Base-by-base conservation (phyloP, 1,139 yeast species). In the Geotrichum reessii region DNA sequence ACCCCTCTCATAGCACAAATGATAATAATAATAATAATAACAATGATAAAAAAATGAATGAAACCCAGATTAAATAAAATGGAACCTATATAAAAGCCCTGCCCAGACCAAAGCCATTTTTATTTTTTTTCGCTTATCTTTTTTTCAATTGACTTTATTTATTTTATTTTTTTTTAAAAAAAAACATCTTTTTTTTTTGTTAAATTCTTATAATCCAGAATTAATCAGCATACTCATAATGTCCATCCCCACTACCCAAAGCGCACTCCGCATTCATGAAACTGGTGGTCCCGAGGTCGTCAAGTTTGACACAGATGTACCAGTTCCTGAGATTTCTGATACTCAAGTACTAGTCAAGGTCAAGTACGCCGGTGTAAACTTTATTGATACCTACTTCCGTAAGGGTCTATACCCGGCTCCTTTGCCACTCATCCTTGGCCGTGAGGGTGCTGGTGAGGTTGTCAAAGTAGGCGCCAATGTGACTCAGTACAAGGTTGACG, bases 331-430 rank as follows among this genome's bases (percentile, higher is more conserved):
- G 53, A 76, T 86, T 59, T 69, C 74, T 1, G 77, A 76, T 1
- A 73, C 74, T 55, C 88, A 89, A 64, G 71, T 91, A 9, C 76
- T 91, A 56, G 77, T 91, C 67, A 86, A 86, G 71, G 87, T 86
- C 74, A 77, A 76, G 59, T 90, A 81, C 65, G 79, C 90, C 5
- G 97, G 97, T 24, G 76, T 91, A 66, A 91, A 91, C 67, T 87
- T 82, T 75, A 86, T 90, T 64, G 97, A 91, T 67, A 78, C 84
- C 2, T 91, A 91, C 73, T 88, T 87, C 76, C 81, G 97, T 68
- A 80, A 76, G 56, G 97, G 97, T 2, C 67, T 85, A 6, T 91
- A 90, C 68, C 86, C 88, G 3, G 69, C 77, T 2, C 65, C 71
- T 44, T 71, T 76, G 52, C 97, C 97, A 0, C 77, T 76, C 60